phyloP scores from a whole-genome alignment of 768 basidiomycete genomes.

The Mycena sanguinolenta region DNA sequence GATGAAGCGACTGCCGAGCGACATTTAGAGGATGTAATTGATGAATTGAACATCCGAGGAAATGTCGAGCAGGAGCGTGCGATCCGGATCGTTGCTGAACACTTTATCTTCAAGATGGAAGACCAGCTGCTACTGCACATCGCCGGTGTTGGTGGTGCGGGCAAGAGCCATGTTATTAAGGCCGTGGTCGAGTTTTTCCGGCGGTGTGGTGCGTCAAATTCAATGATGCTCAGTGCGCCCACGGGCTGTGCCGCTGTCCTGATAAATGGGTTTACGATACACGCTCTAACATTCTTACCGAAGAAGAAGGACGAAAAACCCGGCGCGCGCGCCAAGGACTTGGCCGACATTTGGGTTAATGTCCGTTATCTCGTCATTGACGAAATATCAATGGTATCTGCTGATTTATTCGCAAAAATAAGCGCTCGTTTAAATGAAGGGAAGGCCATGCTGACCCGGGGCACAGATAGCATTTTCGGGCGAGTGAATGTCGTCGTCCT shows the following conservation, averaged over 20 bases:
- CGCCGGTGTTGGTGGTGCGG: neutral
- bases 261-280: constrained; percentile 8
- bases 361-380: too few species aligned
- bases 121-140: constrained; percentile 9
- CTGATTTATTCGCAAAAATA: too few species aligned
- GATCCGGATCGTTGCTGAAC: constrained; percentile 2
- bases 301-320: neutral
- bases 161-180: constrained; percentile 5
- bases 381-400: too few species aligned
- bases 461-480: constrained; percentile 1
- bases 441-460: neutral
- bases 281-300: constrained; percentile 12
- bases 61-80: neutral
- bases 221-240: constrained; percentile 7
- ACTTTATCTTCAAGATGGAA: constrained; percentile 13
- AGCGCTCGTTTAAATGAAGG: too few species aligned
- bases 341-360: too few species aligned
- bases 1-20: neutral
- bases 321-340: too few species aligned
- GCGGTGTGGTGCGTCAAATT: neutral
- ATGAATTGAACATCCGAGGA: neutral
- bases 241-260: constrained; percentile 15
- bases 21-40: neutral
- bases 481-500: neutral
- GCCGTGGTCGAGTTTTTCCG: constrained; percentile 12